Base-by-base conservation (phyloP, 1,139 yeast species). In the Sugiyamaella sp. region DNA sequence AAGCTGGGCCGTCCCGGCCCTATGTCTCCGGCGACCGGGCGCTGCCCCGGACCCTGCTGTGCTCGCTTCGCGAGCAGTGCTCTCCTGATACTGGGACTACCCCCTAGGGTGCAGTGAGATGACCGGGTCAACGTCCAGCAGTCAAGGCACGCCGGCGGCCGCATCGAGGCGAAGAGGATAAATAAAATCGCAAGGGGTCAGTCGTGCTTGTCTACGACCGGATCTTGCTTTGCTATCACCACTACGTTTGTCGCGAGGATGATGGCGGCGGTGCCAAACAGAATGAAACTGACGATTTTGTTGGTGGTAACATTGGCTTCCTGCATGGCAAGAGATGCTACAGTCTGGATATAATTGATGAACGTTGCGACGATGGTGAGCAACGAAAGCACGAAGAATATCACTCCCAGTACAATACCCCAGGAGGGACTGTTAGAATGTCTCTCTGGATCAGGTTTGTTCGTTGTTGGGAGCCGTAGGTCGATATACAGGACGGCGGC, bases 401-500 rank as follows among this genome's bases (percentile, higher is more conserved):
- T 35, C 22, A 57, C 29, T 1, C 66, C 67, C 20, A 65, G 48
- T 19, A 29, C 6, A 14, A 39, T 22, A 12, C 27, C 44, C 50
- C 50, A 19, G 62, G 62, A 9, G 42, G 33, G 3, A 60, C 49
- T 20, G 54, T 51, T 27, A 40, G 33, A 10, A 33, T 25, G 45
- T 14, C 29, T n/a, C 20, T 6, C 35, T 1, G 44, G 37, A 12
- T 29, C 39, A 12, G 44, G 38, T 10, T 35, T 29, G 9, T 10
- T 16, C 16, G 25, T 16, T 9, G 48, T 40, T 2, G 65, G 63
- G 12, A 62, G 46, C 19, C 62, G 44, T 22, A 56, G 40, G 46
- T 64, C 55, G 24, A 57, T 46, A 43, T 65, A 49, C 17, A 69
- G 56, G 2, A 69, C 66, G 2, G 61, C 58, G 9, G 70, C 71